Percentiles rank a stretch among this genome's conserved stretches.
These are phyloP conservation scores for Pseudogymnoascus sp. DNA, from an alignment of 2,329 filamentous ascomycete species.

Conservation along the genomic window DNA sequence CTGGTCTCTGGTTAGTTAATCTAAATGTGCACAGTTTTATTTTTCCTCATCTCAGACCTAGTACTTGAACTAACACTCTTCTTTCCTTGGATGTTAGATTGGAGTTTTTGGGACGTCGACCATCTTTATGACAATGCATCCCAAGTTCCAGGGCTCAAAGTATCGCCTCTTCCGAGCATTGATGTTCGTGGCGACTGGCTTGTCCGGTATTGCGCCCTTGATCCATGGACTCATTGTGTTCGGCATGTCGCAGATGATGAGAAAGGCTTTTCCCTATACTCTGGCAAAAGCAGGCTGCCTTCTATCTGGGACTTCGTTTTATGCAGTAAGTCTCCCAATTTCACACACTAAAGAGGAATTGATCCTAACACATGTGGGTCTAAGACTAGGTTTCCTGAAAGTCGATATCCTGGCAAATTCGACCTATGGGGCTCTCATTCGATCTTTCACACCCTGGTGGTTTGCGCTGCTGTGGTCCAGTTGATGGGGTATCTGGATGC, in stretches of 20 bases:
- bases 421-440: conserved; percentile 19
- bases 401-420: conserved; percentile 15
- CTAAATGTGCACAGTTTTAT: background rate
- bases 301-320: conserved; percentile 6
- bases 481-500: conserved; percentile 12
- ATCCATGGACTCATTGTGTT: conserved; percentile 18
- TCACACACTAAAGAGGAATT: background rate
- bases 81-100: conserved; percentile 18
- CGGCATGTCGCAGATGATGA: conserved; percentile 11
- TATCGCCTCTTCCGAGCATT: conserved; percentile 18
- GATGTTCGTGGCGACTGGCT: conserved; percentile 19
- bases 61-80: conserved; percentile 26
- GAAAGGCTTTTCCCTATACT: conserved; percentile 16
- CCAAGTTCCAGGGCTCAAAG: conserved; percentile 14
- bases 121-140: conserved; percentile 24
- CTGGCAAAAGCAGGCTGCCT: conserved; percentile 10
- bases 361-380: background rate
- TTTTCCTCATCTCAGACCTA: background rate
- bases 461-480: conserved; percentile 12
- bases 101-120: background rate
- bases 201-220: conserved; percentile 22
- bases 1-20: conserved; percentile 23
- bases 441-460: conserved; percentile 20
- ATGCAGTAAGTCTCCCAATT: background rate
- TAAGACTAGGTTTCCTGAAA: conserved; percentile 15